These are phyloP conservation scores for Fusarium sp. DNA, from an alignment of 2,329 filamentous ascomycete genomes.

Conservation along the genomic window DNA sequence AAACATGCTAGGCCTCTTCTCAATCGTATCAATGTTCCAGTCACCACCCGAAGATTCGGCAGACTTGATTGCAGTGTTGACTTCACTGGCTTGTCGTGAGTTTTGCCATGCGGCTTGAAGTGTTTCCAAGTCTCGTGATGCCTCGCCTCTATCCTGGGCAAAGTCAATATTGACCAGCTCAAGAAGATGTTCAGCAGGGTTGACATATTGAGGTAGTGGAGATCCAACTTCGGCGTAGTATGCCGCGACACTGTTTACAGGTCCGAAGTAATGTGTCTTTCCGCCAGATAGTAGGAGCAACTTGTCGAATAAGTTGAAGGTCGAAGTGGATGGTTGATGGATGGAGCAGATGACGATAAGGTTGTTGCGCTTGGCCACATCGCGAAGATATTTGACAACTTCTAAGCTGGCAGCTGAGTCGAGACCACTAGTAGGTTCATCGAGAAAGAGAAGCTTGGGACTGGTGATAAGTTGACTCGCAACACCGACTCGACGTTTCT, in stretches of 20 bases:
- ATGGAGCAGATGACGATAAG: slow-evolving; percentile 85
- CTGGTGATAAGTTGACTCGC: slow-evolving; percentile 84
- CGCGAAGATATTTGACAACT: slow-evolving; percentile 78
- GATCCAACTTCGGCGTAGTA: slow-evolving; percentile 74
- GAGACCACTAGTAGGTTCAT: slow-evolving; percentile 86
- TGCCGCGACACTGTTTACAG: slow-evolving; percentile 64
- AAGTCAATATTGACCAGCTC: slow-evolving; percentile 86
- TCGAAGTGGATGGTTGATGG: slow-evolving; percentile 85
- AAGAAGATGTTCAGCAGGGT: slow-evolving; percentile 84
- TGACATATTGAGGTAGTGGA: slow-evolving; percentile 75
- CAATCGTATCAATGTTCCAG: slow-evolving; percentile 25
- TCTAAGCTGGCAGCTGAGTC: slow-evolving; percentile 83
- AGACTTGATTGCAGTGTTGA: slow-evolving; percentile 41
- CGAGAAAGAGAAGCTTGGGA: slow-evolving; percentile 83
- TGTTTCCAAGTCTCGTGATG: slow-evolving; percentile 52
- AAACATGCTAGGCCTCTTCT: slow-evolving; percentile 57
- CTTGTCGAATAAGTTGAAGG: slow-evolving; percentile 84
- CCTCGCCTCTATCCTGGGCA: slow-evolving; percentile 58
- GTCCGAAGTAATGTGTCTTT: slow-evolving; percentile 78
- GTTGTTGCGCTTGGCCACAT: slow-evolving; percentile 74
- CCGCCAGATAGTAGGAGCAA: slow-evolving; percentile 79
- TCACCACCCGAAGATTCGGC: slow-evolving; percentile 47
- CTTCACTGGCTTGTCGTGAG: slow-evolving; percentile 35
- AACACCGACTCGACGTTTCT: slow-evolving; percentile 84
- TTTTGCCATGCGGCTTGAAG: slow-evolving; percentile 45